phyloP scores from a whole-genome alignment of 108 stramenopile genomes.

The Fragilariopsis cylindrus region DNA sequence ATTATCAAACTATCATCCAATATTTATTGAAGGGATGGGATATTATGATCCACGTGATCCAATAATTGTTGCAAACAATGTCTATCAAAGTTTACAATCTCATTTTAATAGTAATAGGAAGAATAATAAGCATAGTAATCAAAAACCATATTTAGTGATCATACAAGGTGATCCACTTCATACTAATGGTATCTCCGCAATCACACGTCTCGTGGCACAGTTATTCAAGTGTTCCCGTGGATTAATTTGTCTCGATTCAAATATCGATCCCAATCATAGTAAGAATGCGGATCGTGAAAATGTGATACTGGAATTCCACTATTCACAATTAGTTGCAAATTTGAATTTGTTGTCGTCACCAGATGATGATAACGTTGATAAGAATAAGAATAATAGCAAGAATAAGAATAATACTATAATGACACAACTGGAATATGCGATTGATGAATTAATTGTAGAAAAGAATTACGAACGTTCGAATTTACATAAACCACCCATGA shows the following conservation, averaged over 20 bases:
- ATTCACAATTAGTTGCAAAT: background rate
- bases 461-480: constrained; percentile 32
- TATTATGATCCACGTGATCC: constrained; percentile 25
- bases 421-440: constrained; percentile 14
- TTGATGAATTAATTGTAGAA: constrained; percentile 30
- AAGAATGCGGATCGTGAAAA: constrained; percentile 21
- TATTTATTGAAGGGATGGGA: constrained; percentile 24
- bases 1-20: constrained; percentile 16
- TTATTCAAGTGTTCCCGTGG: background rate
- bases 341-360: background rate
- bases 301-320: constrained; percentile 16
- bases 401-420: background rate
- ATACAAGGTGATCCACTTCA: constrained; percentile 18
- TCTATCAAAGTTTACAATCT: background rate
- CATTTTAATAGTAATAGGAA: background rate
- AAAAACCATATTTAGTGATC: constrained; percentile 6
- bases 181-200: constrained; percentile 18
- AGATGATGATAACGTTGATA: background rate
- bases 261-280: constrained; percentile 16
- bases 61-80: background rate
- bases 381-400: background rate
- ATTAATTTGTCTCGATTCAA: constrained; percentile 1
- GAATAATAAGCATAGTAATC: background rate
- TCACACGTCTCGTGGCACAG: constrained; percentile 1
- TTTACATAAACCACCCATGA: constrained; percentile 20